Evolutionary conservation across 805 yeast genomes (phyloP), one percentile per base, ranked within the genome.

Genomic region (Lachancea sp.): DNA sequence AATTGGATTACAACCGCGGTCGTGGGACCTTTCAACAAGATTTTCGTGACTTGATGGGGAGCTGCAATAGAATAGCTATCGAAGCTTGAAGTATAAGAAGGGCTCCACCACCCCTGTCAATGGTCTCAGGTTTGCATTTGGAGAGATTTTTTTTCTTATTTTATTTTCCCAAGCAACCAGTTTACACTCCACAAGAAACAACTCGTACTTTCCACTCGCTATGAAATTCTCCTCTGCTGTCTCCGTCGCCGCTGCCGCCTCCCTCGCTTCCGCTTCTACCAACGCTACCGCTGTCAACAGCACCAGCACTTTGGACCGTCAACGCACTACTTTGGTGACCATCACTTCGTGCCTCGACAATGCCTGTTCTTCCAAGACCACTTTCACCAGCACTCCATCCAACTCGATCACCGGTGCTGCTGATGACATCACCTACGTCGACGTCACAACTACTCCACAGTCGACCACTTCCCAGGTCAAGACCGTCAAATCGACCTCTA

Each of bases 381-480:
- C 58, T 19, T 58, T 53, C n/a, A 55, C 67, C 19, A 53, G 66
- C 46, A 65, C 67, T 49, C 47, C 54, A 44, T 58, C 60, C 12
- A 59, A 65, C n/a, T 57, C 62, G 45, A 62, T 65, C 22, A 67
- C 71, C 20, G 57, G 56, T 31, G 60, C 69, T 29, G 52, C 55
- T 17, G 71, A 67, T 36, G 58, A 60, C 26, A 60, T 67, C 57
- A 55, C 66, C 39, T 72, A 69, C 58, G 75, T 73, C 42, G 78
- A 75, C 52, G 65, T 68, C 54, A 74, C 79, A 49, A 60, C 70
- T 47, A 75, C 79, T 38, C 79, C 79, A 54, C 65, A 71, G 44
- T 71, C 65, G 40, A 68, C 74, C 46, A 63, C 60, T n/a, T 69
- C 78, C 31, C 68, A 71, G 44, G 73, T 71, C 48, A 71, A 73